Evolutionary conservation across 345 rosid genomes (phyloP).

Genomic region (Boechera stricta): DNA sequence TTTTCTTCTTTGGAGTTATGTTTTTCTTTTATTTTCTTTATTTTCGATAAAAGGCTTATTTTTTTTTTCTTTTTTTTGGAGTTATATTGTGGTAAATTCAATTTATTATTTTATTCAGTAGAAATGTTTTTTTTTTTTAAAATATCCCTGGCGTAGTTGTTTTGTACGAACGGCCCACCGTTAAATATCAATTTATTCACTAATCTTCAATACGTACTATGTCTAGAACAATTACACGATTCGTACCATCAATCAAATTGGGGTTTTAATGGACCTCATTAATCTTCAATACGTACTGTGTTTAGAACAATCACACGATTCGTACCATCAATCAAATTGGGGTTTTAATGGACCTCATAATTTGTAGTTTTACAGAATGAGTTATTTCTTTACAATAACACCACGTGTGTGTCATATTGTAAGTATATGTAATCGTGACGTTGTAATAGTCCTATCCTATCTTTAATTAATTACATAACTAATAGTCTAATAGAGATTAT

Average conservation of each 20-base stretch:
- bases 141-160: background rate
- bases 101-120: background rate
- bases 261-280: background rate
- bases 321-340: background rate
- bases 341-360: background rate
- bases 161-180: background rate
- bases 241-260: background rate
- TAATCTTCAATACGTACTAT: no score
- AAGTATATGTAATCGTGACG: conserved; percentile 15
- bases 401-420: conserved; percentile 13
- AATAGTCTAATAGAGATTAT: conserved; percentile 18
- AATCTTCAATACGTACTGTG: background rate
- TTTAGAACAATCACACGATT: background rate
- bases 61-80: no score
- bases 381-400: background rate
- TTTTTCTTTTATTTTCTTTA: background rate
- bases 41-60: background rate
- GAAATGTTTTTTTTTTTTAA: no score
- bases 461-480: conserved; percentile 19
- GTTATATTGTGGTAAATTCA: no score
- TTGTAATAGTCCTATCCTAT: conserved; percentile 26
- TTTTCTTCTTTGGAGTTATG: background rate
- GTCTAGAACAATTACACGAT: no score
- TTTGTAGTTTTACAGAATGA: background rate
- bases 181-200: background rate